These are phyloP conservation scores for Davidsoniella virescens DNA, from an alignment of 2,329 filamentous ascomycete genomes.

Conservation along the genomic window DNA sequence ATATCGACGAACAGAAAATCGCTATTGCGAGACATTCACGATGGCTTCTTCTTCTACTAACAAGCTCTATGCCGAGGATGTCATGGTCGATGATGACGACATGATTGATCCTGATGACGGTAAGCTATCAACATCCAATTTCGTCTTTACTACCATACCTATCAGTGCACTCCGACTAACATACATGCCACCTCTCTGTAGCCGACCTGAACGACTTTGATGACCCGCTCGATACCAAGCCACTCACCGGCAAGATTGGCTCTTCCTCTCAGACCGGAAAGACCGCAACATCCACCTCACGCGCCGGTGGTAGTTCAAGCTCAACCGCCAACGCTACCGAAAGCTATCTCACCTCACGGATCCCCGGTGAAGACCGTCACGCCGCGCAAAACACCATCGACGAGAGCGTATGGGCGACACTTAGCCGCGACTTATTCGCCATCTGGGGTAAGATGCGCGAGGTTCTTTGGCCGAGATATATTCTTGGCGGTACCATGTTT, in stretches of 20 bases:
- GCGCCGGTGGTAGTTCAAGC: neutral
- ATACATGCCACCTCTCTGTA: slow-evolving; percentile 20
- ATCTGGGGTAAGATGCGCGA: slow-evolving; percentile 98
- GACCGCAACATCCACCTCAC: slow-evolving; percentile 1
- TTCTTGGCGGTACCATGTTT: slow-evolving; percentile 57
- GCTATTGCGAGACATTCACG: neutral
- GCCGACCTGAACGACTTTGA: slow-evolving; percentile 86
- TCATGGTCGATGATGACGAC: slow-evolving; percentile 47
- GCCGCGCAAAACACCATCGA: slow-evolving; percentile 90
- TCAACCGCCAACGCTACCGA: slow-evolving; percentile 38
- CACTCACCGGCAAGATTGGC: slow-evolving; percentile 65
- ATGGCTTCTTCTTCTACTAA: slow-evolving; percentile 13
- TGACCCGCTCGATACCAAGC: slow-evolving; percentile 66
- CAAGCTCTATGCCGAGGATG: slow-evolving; percentile 15
- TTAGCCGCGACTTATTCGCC: slow-evolving; percentile 76
- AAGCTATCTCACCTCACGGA: slow-evolving; percentile 71
- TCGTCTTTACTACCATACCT: neutral
- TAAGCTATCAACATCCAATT: slow-evolving; percentile 22
- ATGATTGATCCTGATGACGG: slow-evolving; percentile 68
- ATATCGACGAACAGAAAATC: too few relatives aligned
- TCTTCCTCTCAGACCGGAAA: neutral
- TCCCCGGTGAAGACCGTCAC: slow-evolving; percentile 81
- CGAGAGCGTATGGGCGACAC: slow-evolving; percentile 93
- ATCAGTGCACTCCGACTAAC: neutral
- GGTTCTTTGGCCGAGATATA: slow-evolving; percentile 88